These are phyloP conservation scores for Ophiostoma pallidulum DNA, from an alignment of 2,329 filamentous ascomycete species.

Conservation along the genomic window DNA sequence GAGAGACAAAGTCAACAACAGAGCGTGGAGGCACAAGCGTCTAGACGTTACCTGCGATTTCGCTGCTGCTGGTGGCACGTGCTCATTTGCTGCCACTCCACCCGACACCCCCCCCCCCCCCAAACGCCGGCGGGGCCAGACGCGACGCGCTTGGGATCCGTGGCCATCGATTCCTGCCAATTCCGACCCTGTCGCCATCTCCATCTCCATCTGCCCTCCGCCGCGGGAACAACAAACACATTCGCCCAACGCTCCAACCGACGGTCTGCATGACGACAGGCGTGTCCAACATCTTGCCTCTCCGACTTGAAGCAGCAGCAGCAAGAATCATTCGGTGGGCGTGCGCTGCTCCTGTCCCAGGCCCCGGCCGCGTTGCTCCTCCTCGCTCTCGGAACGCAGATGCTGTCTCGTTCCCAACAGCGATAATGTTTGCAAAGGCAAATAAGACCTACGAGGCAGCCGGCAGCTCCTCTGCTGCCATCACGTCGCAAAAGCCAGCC, in stretches of 20 bases:
- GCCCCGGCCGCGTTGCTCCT: background rate
- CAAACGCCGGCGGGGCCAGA: slow-evolving; percentile 1
- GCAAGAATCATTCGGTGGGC: slow-evolving; percentile 6
- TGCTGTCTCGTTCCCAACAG: background rate
- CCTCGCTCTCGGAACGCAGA: background rate
- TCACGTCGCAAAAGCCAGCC: slow-evolving; percentile 22
- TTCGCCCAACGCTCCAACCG: background rate
- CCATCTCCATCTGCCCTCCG: background rate
- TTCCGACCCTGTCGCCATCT: background rate
- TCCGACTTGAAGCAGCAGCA: slow-evolving; percentile 15
- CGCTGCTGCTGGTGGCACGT: too few species aligned
- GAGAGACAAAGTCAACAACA: too few species aligned
- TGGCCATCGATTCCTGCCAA: background rate
- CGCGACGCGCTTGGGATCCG: slow-evolving; percentile 8
- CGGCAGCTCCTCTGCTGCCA: slow-evolving; percentile 17
- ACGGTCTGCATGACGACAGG: slow-evolving; percentile 20
- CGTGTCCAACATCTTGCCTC: slow-evolving; percentile 11
- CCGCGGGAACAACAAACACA: slow-evolving; percentile 1
- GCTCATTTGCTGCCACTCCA: background rate
- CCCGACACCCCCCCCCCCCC: too few species aligned
- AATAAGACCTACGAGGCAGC: slow-evolving; percentile 25
- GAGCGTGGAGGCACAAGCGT: too few species aligned
- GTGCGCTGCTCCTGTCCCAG: background rate
- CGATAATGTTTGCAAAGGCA: slow-evolving; percentile 25
- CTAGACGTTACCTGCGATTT: too few species aligned